These are phyloP conservation scores for Saccharomycopsis olivae DNA, from an alignment of 805 yeast genomes.

Conservation along the genomic window DNA sequence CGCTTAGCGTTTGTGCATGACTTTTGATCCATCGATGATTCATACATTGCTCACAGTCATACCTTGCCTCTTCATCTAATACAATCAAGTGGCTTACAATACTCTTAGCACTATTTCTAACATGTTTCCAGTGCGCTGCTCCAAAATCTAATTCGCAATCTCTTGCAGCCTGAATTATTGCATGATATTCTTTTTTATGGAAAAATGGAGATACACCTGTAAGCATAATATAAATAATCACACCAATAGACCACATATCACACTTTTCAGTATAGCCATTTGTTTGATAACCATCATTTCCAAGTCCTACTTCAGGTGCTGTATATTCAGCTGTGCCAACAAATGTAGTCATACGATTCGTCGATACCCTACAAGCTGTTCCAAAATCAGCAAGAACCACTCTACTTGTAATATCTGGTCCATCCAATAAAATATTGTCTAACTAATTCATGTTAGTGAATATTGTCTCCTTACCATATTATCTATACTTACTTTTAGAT, in stretches of 20 bases:
- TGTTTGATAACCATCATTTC: slow-evolving; percentile 15
- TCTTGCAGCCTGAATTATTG: slow-evolving; percentile 20
- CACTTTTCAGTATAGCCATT: slow-evolving; percentile 45
- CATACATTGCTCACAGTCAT: slow-evolving; percentile 30
- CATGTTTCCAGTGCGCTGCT: slow-evolving; percentile 31
- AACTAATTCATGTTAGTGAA: slow-evolving; percentile 21
- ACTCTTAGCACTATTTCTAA: slow-evolving; percentile 33
- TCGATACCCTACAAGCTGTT: slow-evolving; percentile 28
- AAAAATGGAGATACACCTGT: slow-evolving; percentile 60
- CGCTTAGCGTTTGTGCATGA: no score
- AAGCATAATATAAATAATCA: slow-evolving; percentile 45
- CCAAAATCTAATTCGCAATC: slow-evolving; percentile 29
- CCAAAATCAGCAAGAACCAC: slow-evolving; percentile 65
- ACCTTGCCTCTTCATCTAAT: slow-evolving; percentile 30
- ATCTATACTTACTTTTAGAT: slow-evolving; percentile 32
- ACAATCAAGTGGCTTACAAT: slow-evolving; percentile 33
- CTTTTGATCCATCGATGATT: slow-evolving; percentile 38
- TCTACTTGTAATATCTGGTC: slow-evolving; percentile 42
- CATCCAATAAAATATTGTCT: slow-evolving; percentile 49
- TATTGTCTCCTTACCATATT: not conserved
- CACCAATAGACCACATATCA: slow-evolving; percentile 64
- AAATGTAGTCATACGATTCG: slow-evolving; percentile 35
- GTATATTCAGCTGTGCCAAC: slow-evolving; percentile 63
- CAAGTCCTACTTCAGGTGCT: slow-evolving; percentile 60
- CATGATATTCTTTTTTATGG: slow-evolving; percentile 32